Conservation (phyloP, 2,329 filamentous ascomycete species). For the Aspergillus quadricinctus region DNA sequence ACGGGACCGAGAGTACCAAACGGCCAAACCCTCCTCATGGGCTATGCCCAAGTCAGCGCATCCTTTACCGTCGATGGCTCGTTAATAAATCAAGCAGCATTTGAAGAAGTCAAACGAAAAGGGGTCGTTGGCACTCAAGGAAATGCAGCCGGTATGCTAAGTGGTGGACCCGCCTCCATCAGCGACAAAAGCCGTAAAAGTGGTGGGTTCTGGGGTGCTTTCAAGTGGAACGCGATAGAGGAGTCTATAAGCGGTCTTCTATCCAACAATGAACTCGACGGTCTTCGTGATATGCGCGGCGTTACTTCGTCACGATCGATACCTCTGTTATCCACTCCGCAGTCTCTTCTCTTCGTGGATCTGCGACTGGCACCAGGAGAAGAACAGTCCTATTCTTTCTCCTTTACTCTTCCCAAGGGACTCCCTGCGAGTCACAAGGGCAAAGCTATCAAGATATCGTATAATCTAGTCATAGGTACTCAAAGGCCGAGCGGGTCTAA, state of each 20-base stretch:
- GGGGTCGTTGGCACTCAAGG: slow-evolving; percentile 79
- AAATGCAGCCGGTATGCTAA: slow-evolving; percentile 68
- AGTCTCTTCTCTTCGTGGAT: slow-evolving; percentile 94
- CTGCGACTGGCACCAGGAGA: slow-evolving; percentile 82
- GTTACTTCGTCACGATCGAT: slow-evolving; percentile 81
- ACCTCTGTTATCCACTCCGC: slow-evolving; percentile 87
- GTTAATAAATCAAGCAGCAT: slow-evolving; percentile 79
- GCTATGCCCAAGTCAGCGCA: slow-evolving; percentile 88
- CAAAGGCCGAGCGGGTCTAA: slow-evolving; percentile 75
- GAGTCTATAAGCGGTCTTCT: slow-evolving; percentile 83
- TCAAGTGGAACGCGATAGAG: slow-evolving; percentile 85
- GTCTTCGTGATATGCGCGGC: slow-evolving; percentile 91
- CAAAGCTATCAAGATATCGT: slow-evolving; percentile 88
- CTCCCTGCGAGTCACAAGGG: slow-evolving; percentile 89
- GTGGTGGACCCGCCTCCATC: slow-evolving; percentile 47
- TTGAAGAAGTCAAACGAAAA: slow-evolving; percentile 94
- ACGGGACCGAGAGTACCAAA: slow-evolving; percentile 17
- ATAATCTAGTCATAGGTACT: slow-evolving; percentile 86
- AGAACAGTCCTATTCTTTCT: slow-evolving; percentile 80
- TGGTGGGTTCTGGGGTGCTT: slow-evolving; percentile 73
- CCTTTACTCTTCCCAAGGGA: slow-evolving; percentile 78
- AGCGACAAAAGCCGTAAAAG: slow-evolving; percentile 53
- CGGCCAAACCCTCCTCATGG: slow-evolving; percentile 87
- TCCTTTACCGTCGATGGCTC: slow-evolving; percentile 91
- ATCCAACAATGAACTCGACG: slow-evolving; percentile 82